A percentile compares a stretch with the other conserved stretches of the same genome.
Conservation (phyloP, 2,329 filamentous ascomycete species). For the Phialophora tarda region DNA sequence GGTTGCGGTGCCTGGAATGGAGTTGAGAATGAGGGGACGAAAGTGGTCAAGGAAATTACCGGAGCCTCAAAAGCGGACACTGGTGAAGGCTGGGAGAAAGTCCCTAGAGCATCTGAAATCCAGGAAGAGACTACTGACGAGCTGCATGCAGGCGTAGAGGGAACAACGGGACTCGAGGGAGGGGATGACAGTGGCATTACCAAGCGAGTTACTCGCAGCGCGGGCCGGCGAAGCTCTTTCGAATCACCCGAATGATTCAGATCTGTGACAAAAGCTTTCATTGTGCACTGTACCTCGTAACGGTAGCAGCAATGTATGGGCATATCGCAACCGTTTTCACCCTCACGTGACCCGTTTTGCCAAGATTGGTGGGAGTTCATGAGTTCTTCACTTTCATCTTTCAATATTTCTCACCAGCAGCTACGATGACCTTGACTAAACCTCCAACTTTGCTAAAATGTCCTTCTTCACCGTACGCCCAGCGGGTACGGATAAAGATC, state of each 20-base stretch:
- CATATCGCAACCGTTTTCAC: neutral
- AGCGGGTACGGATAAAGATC: constrained; percentile 60
- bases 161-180: constrained; percentile 32
- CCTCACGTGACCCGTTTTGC: neutral
- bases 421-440: neutral
- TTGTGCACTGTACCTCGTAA: neutral
- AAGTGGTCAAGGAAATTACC: constrained; percentile 71
- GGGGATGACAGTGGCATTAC: constrained; percentile 25
- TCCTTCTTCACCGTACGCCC: constrained; percentile 60
- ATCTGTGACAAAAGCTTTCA: neutral
- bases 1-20: constrained; percentile 84
- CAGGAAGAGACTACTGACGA: constrained; percentile 22
- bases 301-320: neutral
- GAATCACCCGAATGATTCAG: constrained; percentile 31
- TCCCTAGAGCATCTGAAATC: constrained; percentile 18
- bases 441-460: constrained; percentile 20
- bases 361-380: neutral
- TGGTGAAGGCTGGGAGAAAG: constrained; percentile 33
- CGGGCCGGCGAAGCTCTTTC: constrained; percentile 23
- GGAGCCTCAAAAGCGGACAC: constrained; percentile 24
- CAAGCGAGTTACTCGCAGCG: constrained; percentile 37
- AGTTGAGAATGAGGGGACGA: constrained; percentile 66
- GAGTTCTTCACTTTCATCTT: neutral
- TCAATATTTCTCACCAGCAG: neutral
- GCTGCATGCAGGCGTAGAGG: constrained; percentile 12